Evolutionary conservation across 1,284 basidiomycete species (phyloP).

Genomic region (Trichosporon sp.): DNA sequence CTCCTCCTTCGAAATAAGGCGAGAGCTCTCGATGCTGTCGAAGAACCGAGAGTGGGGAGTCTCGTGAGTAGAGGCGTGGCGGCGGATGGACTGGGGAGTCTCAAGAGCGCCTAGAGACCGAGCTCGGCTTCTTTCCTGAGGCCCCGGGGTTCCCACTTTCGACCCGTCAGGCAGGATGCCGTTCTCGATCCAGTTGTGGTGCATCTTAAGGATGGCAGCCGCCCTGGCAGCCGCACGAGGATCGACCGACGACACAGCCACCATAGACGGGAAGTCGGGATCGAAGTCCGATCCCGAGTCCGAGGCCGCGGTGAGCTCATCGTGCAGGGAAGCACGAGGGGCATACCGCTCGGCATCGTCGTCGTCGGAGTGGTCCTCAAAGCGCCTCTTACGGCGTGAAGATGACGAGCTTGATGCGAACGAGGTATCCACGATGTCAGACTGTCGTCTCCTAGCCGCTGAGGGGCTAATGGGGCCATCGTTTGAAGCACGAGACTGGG

Average conservation of each 20-base stretch:
- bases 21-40: constrained; percentile 25
- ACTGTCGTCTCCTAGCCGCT: neutral
- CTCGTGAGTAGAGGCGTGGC: neutral
- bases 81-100: neutral
- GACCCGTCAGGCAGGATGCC: constrained; percentile 38
- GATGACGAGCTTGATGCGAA: neutral
- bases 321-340: constrained; percentile 7
- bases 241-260: constrained; percentile 75
- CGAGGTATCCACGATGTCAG: neutral
- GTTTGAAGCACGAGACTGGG: neutral
- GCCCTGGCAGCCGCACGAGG: constrained; percentile 77
- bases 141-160: neutral
- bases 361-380: neutral
- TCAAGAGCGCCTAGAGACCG: constrained; percentile 5
- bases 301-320: constrained; percentile 14
- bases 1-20: constrained; percentile 38
- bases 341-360: neutral
- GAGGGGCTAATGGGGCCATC: neutral
- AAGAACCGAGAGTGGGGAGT: constrained; percentile 33
- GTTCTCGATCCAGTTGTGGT: constrained; percentile 76
- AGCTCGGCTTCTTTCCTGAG: constrained; percentile 39
- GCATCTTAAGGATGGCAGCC: constrained; percentile 81
- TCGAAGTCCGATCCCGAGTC: constrained; percentile 23
- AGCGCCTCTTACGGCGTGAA: neutral
- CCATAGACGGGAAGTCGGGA: constrained; percentile 41